A percentile compares a stretch with the other conserved stretches of the same genome.
phyloP scores from a whole-genome alignment of 2,329 filamentous ascomycete species.

The Microdochium trichocladiopsis region DNA sequence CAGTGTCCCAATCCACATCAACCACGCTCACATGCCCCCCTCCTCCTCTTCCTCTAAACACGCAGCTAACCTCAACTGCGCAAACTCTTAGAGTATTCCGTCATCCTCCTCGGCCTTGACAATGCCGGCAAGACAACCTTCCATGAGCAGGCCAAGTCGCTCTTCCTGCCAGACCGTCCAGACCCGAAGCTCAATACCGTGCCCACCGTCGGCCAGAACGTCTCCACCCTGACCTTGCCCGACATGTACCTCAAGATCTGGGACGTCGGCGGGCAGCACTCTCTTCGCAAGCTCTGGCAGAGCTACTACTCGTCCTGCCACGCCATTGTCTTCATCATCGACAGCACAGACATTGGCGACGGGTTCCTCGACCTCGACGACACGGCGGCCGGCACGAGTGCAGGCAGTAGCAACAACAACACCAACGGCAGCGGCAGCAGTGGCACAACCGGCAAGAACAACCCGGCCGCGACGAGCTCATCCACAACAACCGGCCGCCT shows the following conservation, averaged over 20 bases:
- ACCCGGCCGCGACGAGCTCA: constrained; percentile 31
- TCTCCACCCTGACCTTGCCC: constrained; percentile 80
- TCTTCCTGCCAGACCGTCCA: constrained; percentile 61
- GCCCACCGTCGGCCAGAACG: constrained; percentile 95
- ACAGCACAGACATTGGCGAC: constrained; percentile 88
- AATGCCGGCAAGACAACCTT: constrained; percentile 98
- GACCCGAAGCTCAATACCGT: constrained; percentile 76
- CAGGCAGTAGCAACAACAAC: constrained; percentile 23
- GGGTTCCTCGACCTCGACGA: constrained; percentile 49
- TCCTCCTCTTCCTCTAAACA: constrained; percentile 2
- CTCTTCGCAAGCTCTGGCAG: constrained; percentile 86
- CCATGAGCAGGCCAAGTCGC: constrained; percentile 89
- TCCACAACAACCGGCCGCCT: constrained; percentile 43
- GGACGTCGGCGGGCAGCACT: constrained; percentile 94
- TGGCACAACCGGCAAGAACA: constrained; percentile 26
- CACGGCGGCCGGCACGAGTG: constrained; percentile 1
- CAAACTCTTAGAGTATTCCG: constrained; percentile 76
- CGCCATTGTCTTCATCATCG: constrained; percentile 96
- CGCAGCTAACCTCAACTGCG: not conserved
- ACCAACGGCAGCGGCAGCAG: constrained; percentile 64
- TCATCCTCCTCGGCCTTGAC: constrained; percentile 93
- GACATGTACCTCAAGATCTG: constrained; percentile 98
- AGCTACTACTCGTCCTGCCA: constrained; percentile 92
- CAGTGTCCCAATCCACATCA: constrained; percentile 10
- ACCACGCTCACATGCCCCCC: not conserved